Percentiles rank a stretch among this genome's conserved stretches.
Evolutionary conservation across 495 filamentous ascomycete species (phyloP).

Genomic region (Lasiosphaeris hirsuta): DNA sequence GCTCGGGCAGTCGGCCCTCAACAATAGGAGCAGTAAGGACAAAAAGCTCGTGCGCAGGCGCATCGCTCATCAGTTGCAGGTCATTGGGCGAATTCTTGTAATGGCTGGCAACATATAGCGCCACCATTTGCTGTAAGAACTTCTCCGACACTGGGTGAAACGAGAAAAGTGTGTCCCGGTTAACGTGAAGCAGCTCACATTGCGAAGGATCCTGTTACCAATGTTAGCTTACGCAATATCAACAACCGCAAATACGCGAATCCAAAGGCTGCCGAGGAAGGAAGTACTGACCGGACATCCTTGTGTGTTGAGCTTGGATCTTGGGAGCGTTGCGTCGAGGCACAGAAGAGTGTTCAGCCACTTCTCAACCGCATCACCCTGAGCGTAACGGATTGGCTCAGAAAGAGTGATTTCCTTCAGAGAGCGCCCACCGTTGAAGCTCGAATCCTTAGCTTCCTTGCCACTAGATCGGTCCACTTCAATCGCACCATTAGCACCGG

Average conservation of each 20-base stretch:
- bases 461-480: conserved; percentile 72
- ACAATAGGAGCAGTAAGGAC: conserved; percentile 87
- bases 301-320: conserved; percentile 66
- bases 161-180: conserved; percentile 95
- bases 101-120: conserved; percentile 94
- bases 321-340: conserved; percentile 83
- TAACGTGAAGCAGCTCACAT: conserved; percentile 89
- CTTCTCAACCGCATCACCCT: conserved; percentile 86
- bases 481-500: conserved; percentile 53
- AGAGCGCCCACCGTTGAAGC: conserved; percentile 68
- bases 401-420: conserved; percentile 86
- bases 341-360: conserved; percentile 96
- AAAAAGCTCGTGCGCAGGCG: conserved; percentile 93
- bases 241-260: too few species aligned
- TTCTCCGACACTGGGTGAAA: conserved; percentile 97
- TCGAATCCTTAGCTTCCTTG: conserved; percentile 60
- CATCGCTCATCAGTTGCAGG: conserved; percentile 95
- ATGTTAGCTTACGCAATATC: not conserved
- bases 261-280: too few species aligned
- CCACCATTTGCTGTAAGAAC: conserved; percentile 96
- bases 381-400: conserved; percentile 92
- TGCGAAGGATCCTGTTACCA: conserved; percentile 64
- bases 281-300: conserved; percentile 60
- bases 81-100: conserved; percentile 99
- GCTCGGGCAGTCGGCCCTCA: conserved; percentile 83